Evolutionary conservation across 441 rosid species (phyloP).

Genomic region (Hypseocharis bilobata): DNA sequence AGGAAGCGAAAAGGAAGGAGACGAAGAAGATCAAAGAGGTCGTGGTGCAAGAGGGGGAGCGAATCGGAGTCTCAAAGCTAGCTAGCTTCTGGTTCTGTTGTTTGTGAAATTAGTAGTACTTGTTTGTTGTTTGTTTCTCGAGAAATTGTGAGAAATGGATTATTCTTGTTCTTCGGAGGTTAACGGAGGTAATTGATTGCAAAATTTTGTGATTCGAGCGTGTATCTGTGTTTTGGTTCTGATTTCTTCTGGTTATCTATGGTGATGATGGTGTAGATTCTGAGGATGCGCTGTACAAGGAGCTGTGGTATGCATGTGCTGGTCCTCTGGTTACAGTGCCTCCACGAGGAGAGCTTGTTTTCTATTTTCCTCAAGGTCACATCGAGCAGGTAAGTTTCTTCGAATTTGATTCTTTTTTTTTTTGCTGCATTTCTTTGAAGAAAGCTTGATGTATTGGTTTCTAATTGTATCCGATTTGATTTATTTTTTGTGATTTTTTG

Average conservation of each 20-base stretch:
- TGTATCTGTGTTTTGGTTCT: not conserved
- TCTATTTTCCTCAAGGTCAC: conserved; percentile 94
- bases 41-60: not conserved
- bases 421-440: too few species aligned
- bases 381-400: conserved; percentile 64
- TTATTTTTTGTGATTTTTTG: not conserved
- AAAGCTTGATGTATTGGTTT: not conserved
- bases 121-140: too few species aligned
- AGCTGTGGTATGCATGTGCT: conserved; percentile 97
- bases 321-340: conserved; percentile 96
- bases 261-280: conserved; percentile 38
- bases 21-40: not conserved
- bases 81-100: too few species aligned
- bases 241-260: not conserved
- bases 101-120: not conserved
- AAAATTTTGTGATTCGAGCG: not conserved
- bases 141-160: not conserved
- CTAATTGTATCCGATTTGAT: not conserved
- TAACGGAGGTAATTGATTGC: not conserved
- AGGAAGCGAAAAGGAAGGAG: not conserved
- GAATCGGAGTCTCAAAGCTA: too few species aligned
- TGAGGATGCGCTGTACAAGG: conserved; percentile 66
- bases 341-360: conserved; percentile 68
- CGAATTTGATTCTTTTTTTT: not conserved
- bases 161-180: not conserved